Evolutionary conservation across 2,329 filamentous ascomycete species (phyloP).

Genomic region (Pseudogymnoascus pannorum): DNA sequence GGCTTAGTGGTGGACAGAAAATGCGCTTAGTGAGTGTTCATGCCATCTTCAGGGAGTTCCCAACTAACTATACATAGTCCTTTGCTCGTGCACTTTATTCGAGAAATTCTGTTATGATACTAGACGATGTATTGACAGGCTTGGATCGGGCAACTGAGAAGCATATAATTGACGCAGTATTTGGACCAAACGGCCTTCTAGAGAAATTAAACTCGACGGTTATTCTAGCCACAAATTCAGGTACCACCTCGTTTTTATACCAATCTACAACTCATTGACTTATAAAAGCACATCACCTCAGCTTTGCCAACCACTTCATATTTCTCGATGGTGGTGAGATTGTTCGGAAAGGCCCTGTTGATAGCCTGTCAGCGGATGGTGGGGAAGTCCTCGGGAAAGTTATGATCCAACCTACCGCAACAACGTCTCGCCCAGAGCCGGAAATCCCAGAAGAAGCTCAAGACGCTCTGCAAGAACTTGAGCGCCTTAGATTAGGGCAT

Average conservation of each 20-base stretch:
- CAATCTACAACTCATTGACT: not conserved
- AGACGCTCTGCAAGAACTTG: not conserved
- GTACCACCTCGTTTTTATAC: not conserved
- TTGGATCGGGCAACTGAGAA: constrained; percentile 17
- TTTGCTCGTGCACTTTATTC: constrained; percentile 19
- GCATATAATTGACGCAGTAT: constrained; percentile 12
- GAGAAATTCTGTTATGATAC: constrained; percentile 13
- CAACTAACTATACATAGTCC: constrained; percentile 11
- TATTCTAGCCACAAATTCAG: constrained; percentile 28
- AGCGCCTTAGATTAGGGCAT: not conserved
- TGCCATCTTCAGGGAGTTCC: no score
- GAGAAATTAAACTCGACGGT: constrained; percentile 26
- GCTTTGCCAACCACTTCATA: constrained; percentile 14
- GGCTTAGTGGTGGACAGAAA: constrained; percentile 20
- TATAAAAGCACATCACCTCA: constrained; percentile 12
- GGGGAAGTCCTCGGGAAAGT: not conserved
- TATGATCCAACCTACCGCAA: not conserved
- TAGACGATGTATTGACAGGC: constrained; percentile 21
- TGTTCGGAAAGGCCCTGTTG: not conserved
- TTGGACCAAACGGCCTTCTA: constrained; percentile 12
- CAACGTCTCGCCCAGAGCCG: not conserved
- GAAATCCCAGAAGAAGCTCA: not conserved
- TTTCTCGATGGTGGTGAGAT: not conserved
- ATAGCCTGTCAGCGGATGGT: not conserved
- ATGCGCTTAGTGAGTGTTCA: constrained; percentile 10